Evolutionary conservation across 129 eudicot genomes (phyloP).

Genomic region (Gnaphalium uliginosum): DNA sequence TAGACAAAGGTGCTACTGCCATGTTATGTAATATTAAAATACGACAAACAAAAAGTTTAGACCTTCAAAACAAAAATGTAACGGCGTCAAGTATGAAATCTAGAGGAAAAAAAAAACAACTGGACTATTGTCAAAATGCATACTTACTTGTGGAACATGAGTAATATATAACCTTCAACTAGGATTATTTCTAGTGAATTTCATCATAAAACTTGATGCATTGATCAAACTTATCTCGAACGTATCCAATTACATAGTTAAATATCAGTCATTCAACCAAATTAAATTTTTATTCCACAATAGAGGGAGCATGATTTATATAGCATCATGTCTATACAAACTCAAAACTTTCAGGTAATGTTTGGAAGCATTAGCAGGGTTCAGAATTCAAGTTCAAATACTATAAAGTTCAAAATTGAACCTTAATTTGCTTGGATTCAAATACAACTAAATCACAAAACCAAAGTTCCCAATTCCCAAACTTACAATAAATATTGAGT

Average conservation of each 20-base stretch:
- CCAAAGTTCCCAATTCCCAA: constrained; percentile 1
- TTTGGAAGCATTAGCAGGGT: neutral
- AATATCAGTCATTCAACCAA: constrained; percentile 13
- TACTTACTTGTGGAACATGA: neutral
- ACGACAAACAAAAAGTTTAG: no score
- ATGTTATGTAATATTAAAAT: neutral
- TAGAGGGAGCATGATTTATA: neutral
- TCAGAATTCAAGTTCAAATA: neutral
- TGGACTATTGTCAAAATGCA: neutral
- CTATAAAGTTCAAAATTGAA: neutral
- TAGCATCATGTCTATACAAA: constrained; percentile 6
- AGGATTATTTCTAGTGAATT: neutral
- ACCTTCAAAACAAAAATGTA: neutral
- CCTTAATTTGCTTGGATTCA: neutral
- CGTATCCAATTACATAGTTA: neutral
- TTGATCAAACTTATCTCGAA: constrained; percentile 10
- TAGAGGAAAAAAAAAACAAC: neutral
- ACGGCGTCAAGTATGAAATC: neutral
- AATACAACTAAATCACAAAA: neutral
- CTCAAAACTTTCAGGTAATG: neutral
- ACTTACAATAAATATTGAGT: neutral
- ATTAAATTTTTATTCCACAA: neutral
- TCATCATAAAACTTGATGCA: constrained; percentile 15
- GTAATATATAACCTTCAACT: neutral
- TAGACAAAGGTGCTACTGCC: neutral